These are phyloP conservation scores for Puccinia brachypodii DNA, from an alignment of 1,284 basidiomycete genomes.

Conservation along the genomic window DNA sequence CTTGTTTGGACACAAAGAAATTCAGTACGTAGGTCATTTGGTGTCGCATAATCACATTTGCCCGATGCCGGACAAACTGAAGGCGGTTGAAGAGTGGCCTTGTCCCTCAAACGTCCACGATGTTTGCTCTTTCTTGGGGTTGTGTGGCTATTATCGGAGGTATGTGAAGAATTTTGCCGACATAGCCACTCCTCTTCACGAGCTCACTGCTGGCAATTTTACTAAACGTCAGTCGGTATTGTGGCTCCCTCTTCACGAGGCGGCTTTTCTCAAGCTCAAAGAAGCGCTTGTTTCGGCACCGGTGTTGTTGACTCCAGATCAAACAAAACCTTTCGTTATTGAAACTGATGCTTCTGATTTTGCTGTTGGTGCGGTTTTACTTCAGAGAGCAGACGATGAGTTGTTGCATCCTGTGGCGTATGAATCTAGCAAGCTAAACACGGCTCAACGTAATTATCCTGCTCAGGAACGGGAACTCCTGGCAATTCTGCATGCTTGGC, in stretches of 20 bases:
- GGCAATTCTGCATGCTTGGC: background rate
- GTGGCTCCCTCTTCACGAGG: background rate
- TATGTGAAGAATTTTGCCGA: constrained; percentile 13
- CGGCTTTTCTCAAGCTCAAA: background rate
- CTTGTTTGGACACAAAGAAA: background rate
- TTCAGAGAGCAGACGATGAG: background rate
- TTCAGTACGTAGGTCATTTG: background rate
- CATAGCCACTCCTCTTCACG: background rate
- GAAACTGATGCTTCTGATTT: constrained; percentile 17
- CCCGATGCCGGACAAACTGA: background rate
- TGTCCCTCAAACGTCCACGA: background rate
- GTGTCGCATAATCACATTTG: background rate
- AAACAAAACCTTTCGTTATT: background rate
- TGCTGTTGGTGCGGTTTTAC: background rate
- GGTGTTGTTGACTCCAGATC: background rate
- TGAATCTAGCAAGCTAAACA: constrained; percentile 10
- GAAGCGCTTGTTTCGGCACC: background rate
- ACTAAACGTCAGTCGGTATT: background rate
- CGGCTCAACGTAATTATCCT: background rate
- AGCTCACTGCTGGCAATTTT: background rate
- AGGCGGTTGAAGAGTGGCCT: constrained; percentile 10
- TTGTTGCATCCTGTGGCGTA: constrained; percentile 3
- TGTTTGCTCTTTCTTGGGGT: constrained; percentile 5
- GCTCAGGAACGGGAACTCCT: constrained; percentile 6
- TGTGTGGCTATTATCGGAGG: constrained; percentile 13